Percentiles rank a stretch among this genome's conserved stretches.
Evolutionary conservation across 108 stramenopile species (phyloP).

Genomic region (Cyclotella choctawhatcheeana): DNA sequence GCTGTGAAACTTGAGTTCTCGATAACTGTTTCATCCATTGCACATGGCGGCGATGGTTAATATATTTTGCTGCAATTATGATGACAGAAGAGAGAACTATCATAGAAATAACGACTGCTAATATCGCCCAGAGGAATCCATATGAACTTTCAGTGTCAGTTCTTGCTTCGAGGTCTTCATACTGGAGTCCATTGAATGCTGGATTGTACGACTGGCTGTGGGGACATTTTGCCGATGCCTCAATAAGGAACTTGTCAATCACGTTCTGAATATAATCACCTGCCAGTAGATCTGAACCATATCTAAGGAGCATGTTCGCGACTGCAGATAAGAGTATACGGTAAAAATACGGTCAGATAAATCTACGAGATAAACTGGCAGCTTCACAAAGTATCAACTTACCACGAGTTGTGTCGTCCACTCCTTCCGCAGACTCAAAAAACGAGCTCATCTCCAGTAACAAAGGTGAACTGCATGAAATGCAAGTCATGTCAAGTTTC

Average conservation of each 20-base stretch:
- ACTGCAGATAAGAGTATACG: slow-evolving; percentile 1
- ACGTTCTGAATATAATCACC: slow-evolving; percentile 68
- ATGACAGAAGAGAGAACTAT: slow-evolving; percentile 34
- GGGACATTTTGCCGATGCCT: slow-evolving; percentile 67
- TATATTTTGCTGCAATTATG: slow-evolving; percentile 24
- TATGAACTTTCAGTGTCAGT: slow-evolving; percentile 30
- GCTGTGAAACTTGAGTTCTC: slow-evolving; percentile 34
- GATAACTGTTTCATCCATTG: slow-evolving; percentile 57
- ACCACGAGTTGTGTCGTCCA: slow-evolving; percentile 50
- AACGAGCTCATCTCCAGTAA: slow-evolving; percentile 58
- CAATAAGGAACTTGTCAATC: slow-evolving; percentile 65
- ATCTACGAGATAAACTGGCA: not conserved
- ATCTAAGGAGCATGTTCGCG: slow-evolving; percentile 60
- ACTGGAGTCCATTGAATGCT: slow-evolving; percentile 41
- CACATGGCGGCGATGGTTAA: slow-evolving; percentile 56
- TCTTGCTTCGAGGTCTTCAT: slow-evolving; percentile 38
- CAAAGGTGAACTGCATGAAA: slow-evolving; percentile 65
- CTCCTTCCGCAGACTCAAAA: slow-evolving; percentile 50
- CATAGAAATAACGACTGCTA: slow-evolving; percentile 37
- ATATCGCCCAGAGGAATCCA: slow-evolving; percentile 49
- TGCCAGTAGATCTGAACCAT: slow-evolving; percentile 45
- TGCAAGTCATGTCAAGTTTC: slow-evolving; percentile 60
- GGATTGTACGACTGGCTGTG: slow-evolving; percentile 56
- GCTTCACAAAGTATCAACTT: not conserved
- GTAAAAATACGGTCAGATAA: not conserved